Evolutionary conservation across 768 basidiomycete species (phyloP), one percentile per base, ranked within the genome.

Genomic region (Suillus placidus): DNA sequence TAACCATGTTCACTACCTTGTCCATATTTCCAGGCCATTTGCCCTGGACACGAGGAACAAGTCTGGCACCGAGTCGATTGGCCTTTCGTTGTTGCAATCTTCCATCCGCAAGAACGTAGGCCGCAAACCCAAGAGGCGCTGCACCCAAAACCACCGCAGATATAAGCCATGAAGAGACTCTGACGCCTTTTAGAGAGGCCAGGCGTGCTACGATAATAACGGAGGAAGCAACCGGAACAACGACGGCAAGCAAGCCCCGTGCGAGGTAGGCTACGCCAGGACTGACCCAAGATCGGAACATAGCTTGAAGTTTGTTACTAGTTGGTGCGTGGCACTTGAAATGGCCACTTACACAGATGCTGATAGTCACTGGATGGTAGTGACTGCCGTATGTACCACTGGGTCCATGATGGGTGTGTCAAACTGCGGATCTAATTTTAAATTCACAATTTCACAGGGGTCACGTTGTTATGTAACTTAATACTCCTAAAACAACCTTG

Each of bases 1-100:
- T 8, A 3, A 76, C 26, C 30, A 77, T 67, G 16, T 64, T 23
- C 4, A 68, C 20, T 14, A 83, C 45, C 14, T 75, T 43, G 63
- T 83, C 82, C 30, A 75, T 30, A 68, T 76, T 78, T n/a, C 78
- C 81, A 5, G 75, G 73, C 64, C 70, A 65, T 49, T 67, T 65
- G 14, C 82, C 80, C n/a, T 61, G 66, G 45, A 76, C 69, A 2
- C 66, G 67, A 30, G 81, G 80, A n/a, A 77, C 60, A 38, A 67
- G 18, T 40, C 74, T 68, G n/a, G 78, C 78, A 0, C 76, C 74
- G 18, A 64, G 47, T 3, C 67, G 64, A 20, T 67, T 64, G 32
- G 76, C 78, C 51, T 47, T 69, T 14, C 66, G 67, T 43, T 40
- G 60, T 10, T 72, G 71, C 38, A 34, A 67, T 1, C 63, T 40